These are phyloP conservation scores for Sarocladiaceae sp. DNA, from an alignment of 2,329 filamentous ascomycete species.

Conservation along the genomic window DNA sequence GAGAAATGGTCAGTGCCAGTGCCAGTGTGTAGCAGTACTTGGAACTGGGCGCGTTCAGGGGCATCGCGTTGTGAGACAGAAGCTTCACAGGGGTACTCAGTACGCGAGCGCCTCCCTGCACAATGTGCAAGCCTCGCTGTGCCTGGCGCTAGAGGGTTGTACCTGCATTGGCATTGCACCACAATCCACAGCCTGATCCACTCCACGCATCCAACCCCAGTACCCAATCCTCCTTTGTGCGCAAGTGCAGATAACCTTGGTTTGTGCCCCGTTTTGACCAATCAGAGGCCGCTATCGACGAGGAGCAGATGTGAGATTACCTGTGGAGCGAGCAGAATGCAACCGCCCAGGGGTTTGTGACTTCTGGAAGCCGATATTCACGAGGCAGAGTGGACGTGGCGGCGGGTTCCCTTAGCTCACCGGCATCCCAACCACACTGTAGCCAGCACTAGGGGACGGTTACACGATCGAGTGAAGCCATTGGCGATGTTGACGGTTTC, in stretches of 20 bases:
- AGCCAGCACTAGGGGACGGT: background rate
- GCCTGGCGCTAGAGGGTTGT: constrained; percentile 3
- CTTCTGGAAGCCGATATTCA: background rate
- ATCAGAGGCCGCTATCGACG: background rate
- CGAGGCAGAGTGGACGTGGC: no score
- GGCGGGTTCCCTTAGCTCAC: no score
- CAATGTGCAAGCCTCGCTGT: background rate
- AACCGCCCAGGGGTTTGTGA: background rate
- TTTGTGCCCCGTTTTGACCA: background rate
- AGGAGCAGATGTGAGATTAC: background rate
- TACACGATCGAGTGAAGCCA: background rate
- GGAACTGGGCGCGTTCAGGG: background rate
- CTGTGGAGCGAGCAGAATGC: constrained; percentile 1
- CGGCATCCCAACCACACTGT: background rate
- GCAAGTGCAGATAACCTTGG: background rate
- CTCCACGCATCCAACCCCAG: background rate
- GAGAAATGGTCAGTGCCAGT: background rate
- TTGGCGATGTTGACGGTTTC: background rate
- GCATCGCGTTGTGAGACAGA: background rate
- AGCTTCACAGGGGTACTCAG: background rate
- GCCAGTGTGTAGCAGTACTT: background rate
- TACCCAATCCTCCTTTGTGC: background rate
- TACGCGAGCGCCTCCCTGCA: background rate
- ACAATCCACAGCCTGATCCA: no score
- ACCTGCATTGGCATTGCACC: constrained; percentile 3